These are phyloP conservation scores for Talaromyces albobiverticillius DNA, from an alignment of 2,329 filamentous ascomycete species.

Conservation along the genomic window DNA sequence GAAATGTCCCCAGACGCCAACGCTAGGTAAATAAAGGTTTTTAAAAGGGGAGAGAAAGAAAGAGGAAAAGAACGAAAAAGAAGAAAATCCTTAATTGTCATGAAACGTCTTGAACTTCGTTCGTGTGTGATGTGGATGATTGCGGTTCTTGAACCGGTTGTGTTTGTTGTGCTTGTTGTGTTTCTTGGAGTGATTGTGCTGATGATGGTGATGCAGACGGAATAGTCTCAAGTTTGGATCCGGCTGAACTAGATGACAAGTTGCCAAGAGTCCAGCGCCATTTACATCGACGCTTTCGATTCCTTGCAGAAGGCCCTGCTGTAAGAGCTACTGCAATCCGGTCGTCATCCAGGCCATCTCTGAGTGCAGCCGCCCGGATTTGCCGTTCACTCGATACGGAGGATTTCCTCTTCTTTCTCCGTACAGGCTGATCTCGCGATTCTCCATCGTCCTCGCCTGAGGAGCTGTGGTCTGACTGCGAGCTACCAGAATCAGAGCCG, in stretches of 20 bases:
- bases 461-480: constrained; percentile 23
- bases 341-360: constrained; percentile 46
- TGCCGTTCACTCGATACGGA: constrained; percentile 31
- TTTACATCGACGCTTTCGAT: constrained; percentile 11
- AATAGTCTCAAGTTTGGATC: background rate
- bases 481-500: constrained; percentile 23
- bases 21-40: too few species aligned
- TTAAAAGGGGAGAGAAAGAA: too few species aligned
- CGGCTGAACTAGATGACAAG: background rate
- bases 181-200: background rate
- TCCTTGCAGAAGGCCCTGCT: constrained; percentile 1
- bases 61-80: too few species aligned
- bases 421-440: constrained; percentile 17
- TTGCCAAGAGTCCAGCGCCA: constrained; percentile 14
- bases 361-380: constrained; percentile 37
- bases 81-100: too few species aligned
- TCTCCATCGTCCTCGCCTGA: constrained; percentile 31
- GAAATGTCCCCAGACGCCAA: too few species aligned
- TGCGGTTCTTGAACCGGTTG: too few species aligned
- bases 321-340: constrained; percentile 8
- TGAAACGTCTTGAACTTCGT: too few species aligned
- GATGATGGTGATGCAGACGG: background rate
- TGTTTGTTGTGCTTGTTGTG: too few species aligned
- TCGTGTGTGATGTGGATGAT: too few species aligned
- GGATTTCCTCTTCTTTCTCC: constrained; percentile 39